Base-by-base conservation (phyloP, 441 rosid genomes). In the Erodium texanum region DNA sequence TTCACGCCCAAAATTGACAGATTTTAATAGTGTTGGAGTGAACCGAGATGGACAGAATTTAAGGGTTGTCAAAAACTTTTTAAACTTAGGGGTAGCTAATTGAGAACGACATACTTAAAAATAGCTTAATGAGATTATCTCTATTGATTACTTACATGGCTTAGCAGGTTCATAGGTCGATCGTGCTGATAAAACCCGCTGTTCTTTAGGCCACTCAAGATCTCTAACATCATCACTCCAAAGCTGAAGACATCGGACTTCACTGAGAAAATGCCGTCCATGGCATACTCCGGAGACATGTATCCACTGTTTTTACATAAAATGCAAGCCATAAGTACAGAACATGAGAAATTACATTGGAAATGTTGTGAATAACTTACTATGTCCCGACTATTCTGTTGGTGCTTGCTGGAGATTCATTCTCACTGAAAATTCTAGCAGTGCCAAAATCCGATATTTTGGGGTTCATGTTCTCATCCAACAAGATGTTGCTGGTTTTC, bases 241-340 rank as follows among this genome's bases (percentile, higher is more conserved):
- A 84, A 86, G 74, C 91, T 86, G 66, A 79, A 88, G 12, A 83
- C 86, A 62, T 88, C 94, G 0, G 89, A 86, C 69, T 86, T 88
- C 74, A 80, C 68, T 2, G 91, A 88, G 77, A 88, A 86, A 1
- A 80, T 67, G 1, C 94, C 94, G 7, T 85, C 88, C 66, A 83
- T 29, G 19, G 91, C 36, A 6, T 32, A 32, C 36, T 32, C 36
- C 36, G 36, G 36, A 32, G 36, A 32, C 36, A 32, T 32, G 91
- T 83, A 86, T 11, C 91, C 87, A 62, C 89, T 86, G 77, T 75
- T 72, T 67, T 7, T n/a, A 2, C 48, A 9, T 45, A 10, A 5
- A 14, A 11, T 45, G n/a, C n/a, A 45, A 10, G 52, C 5, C n/a
- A 36, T 10, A 8, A 36, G 43, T 4, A 36, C 43, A 27, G 1